phyloP scores from a whole-genome alignment of 257 asterid species.

The Jacaranda copaia region DNA sequence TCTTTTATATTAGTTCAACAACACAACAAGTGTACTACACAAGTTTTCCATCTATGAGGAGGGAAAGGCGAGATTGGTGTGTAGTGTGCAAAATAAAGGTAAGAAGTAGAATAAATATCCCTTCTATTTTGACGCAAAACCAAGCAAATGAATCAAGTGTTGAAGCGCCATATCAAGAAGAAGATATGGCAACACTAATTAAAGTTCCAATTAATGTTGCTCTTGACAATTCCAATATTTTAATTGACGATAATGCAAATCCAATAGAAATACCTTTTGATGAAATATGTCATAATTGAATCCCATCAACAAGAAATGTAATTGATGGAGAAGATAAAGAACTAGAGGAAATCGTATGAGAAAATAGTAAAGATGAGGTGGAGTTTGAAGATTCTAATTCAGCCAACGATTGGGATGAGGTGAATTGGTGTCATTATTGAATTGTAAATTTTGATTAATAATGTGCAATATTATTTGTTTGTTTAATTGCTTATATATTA shows the following conservation, averaged over 20 bases:
- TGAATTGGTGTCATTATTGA: no score
- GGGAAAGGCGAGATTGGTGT: neutral
- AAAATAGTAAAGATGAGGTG: neutral
- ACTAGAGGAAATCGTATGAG: neutral
- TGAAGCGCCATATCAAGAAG: neutral
- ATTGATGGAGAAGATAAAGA: neutral
- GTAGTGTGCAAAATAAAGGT: neutral
- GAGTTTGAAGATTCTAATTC: neutral
- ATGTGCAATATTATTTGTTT: no score
- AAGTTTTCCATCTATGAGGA: neutral
- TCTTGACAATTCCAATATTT: neutral
- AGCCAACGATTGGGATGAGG: neutral
- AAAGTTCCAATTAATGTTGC: neutral
- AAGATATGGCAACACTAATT: neutral
- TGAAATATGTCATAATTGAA: neutral
- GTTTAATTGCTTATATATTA: no score
- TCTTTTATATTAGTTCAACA: neutral
- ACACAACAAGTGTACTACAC: neutral
- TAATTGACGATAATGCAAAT: neutral
- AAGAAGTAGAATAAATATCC: neutral
- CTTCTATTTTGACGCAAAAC: neutral
- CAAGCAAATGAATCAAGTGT: neutral
- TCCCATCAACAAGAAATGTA: neutral
- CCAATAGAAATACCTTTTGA: neutral
- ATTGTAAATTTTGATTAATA: no score